Base-by-base conservation (phyloP, 495 filamentous ascomycete species). In the Trichoderma asperelloides region DNA sequence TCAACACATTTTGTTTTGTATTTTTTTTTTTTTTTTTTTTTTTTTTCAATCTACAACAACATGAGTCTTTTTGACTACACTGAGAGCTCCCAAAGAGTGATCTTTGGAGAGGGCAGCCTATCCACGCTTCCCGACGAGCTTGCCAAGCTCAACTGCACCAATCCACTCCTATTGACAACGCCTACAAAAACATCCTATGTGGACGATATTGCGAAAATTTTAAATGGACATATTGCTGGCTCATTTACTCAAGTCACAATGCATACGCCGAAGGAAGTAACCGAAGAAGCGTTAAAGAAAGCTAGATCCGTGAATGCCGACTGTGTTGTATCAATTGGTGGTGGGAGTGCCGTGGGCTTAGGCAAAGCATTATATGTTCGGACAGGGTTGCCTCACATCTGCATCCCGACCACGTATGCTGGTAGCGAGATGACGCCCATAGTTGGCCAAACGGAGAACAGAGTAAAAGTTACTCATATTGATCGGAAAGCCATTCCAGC, bases 391-490 rank as follows among this genome's bases (percentile, higher is more conserved):
- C 64, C 64, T 12, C 43, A 65, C 27, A 65, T 65, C 43, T 49
- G 41, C 23, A 30, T 65, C 13, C 64, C 64, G 21, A 65, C 64
- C 8, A 47, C 64, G 7, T 65, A 65, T 30, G 25, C 39, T 15
- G 64, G 41, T 11, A 45, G 39, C n/a, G 64, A 65, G 23, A 65
- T 65, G 64, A 30, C 64, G 18, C 64, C 39, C n/a, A 45, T 30
- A 23, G 64, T 47, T 4, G 64, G 27, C n/a, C 37, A 45, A 23
- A 65, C 64, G 18, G 64, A 30, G 9, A 45, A 43, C 21, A 16
- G 43, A 25, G 11, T 30, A 2, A 45, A 30, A 11, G 41, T n/a
- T 18, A 45, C 64, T 33, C 16, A 49, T 21, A 28, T 45, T 30
- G 64, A 45, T 18, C 37, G 15, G 16, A 30, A 49, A 2, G 41